Evolutionary conservation across 2,329 filamentous ascomycete genomes (phyloP), one percentile per base, ranked within the genome.

Genomic region (Fusarium sublunatum): DNA sequence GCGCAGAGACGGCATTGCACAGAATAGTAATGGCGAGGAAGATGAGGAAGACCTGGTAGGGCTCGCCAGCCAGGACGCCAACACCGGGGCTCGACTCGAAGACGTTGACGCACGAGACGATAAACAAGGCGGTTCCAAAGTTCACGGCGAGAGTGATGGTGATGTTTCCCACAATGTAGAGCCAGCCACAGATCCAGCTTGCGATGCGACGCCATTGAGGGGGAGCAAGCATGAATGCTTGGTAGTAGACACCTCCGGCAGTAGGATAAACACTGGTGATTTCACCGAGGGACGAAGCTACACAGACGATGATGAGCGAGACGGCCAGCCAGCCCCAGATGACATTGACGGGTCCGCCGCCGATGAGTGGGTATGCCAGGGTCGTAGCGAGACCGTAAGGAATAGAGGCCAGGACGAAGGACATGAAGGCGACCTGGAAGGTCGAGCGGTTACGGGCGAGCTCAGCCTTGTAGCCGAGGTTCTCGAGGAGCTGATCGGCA

Each of bases 121-220:
- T 75, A 73, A 86, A 83, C 64, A 92, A 85, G 0, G 88, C 90
- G 4, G 91, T 92, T 7, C 89, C 91, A 69, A 92, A 93, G 79
- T 91, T 91, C 72, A 92, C 90, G n/a, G 89, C 85, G n/a, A 92
- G 81, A 0, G 90, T 92, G 67, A 93, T 93, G 65, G 89, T 92
- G 74, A 92, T 89, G 77, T 93, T 93, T 56, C 91, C 91, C 47
- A 92, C 87, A 15, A 91, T 84, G 72, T 91, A 93, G 22, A 89
- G 80, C 90, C 90, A 93, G 58, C 90, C 90, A 65, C 87, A 90
- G 59, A 91, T 85, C 86, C 88, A 92, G 29, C 87, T 87, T 13
- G 88, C 81, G 13, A 90, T 77, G 38, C 83, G 84, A 49, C 89
- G 86, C 77, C 85, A 89, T 13, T 74, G 75, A 25, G 82, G 74